Percentiles rank a stretch among this genome's conserved stretches.
Conservation (phyloP, 805 yeast genomes). For the Wickerhamomyces ciferrii region DNA sequence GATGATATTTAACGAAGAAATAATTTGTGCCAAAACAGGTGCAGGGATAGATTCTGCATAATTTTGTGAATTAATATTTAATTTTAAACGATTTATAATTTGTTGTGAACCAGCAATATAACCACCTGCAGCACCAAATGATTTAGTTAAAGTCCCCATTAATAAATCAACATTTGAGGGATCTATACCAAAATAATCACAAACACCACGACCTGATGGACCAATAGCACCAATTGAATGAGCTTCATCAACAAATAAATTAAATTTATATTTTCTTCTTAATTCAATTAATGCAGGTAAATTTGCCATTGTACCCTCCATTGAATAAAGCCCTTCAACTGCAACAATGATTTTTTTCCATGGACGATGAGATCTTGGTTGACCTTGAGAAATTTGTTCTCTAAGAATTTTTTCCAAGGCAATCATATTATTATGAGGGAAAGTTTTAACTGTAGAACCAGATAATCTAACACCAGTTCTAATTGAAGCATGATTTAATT, state of each 20-base stretch:
- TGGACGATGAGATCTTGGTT: conserved; percentile 92
- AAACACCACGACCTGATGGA: conserved; percentile 87
- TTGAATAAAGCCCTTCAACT: conserved; percentile 88
- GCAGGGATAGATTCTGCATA: conserved; percentile 90
- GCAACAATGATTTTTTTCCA: conserved; percentile 86
- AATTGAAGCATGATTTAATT: conserved; percentile 91
- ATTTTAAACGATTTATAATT: conserved; percentile 68
- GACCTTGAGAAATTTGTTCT: conserved; percentile 88
- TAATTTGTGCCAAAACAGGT: conserved; percentile 84
- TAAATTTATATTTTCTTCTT: conserved; percentile 81
- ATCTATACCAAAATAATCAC: conserved; percentile 83
- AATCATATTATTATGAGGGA: conserved; percentile 87
- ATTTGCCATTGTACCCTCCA: conserved; percentile 89
- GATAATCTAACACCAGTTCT: conserved; percentile 91
- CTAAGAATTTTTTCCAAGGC: conserved; percentile 71
- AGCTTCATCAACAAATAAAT: conserved; percentile 93
- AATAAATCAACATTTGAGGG: conserved; percentile 76
- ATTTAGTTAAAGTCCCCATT: conserved; percentile 97
- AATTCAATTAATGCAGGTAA: conserved; percentile 70
- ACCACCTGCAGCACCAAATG: conserved; percentile 99
- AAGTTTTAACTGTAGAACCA: conserved; percentile 89
- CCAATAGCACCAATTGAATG: conserved; percentile 99
- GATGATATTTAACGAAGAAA: conserved; percentile 72
- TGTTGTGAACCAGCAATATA: conserved; percentile 76
- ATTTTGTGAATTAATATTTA: conserved; percentile 64